Base-by-base conservation (phyloP, 768 basidiomycete genomes). In the Hebeloma cylindrosporum region DNA sequence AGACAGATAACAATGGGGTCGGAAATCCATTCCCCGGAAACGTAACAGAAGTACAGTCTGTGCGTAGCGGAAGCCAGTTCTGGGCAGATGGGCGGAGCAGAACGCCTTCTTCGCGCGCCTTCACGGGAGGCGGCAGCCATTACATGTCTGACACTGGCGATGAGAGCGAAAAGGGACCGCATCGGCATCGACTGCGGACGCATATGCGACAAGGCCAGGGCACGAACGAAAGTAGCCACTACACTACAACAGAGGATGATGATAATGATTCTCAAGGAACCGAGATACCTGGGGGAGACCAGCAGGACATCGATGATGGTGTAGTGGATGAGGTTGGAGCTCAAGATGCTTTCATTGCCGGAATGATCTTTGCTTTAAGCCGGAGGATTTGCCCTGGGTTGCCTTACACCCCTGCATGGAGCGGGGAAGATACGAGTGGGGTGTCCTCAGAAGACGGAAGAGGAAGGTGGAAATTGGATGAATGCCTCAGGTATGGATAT, bases 311-410 rank as follows among this genome's bases (percentile, higher is more conserved):
- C n/a, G 68, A 68, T 34, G 74, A 72, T 13, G 70, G 69, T 18
- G 64, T 77, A 2, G 67, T 81, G 6, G 88, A 89, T 56, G 88
- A 90, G 52, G 77, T 83, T 7, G 88, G 88, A 1, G 83, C 85
- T 1, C 85, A 90, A 53, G 83, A 87, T 45, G 88, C 88, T 3
- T 90, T 90, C 53, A 77, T 89, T n/a, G 83, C 85, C 0, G 90
- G 88, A 6, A 91, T 93, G 88, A 85, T 93, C 43, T 92, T 80
- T 62, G 80, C 88, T 0, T 60, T 93, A 52, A 89, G 83, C 43
- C 68, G 88, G 53, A 73, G 80, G 33, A 66, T 89, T 40, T 65
- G 83, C 35, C 89, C 89, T 23, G 88, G 90, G 0, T 64, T 77
- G 7, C 90, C 87, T n/a, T 92, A 87, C 62, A 82, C 80, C 7